Percentiles rank a stretch among this genome's conserved stretches.
These are phyloP conservation scores for Tricholoma bakamatsutake DNA, from an alignment of 768 basidiomycete genomes.

Conservation along the genomic window DNA sequence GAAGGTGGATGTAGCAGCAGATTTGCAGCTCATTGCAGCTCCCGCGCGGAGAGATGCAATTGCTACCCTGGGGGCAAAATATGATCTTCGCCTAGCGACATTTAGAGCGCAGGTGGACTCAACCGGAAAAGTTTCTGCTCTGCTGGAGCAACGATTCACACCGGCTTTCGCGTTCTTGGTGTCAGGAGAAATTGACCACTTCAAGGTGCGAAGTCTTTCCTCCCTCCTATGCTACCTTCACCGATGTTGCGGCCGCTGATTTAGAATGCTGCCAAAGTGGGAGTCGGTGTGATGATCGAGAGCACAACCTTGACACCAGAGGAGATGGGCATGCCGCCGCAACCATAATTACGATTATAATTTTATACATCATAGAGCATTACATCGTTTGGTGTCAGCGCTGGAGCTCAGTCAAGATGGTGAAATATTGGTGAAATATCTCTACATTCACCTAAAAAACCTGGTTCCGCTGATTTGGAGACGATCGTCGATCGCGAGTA, in stretches of 20 bases:
- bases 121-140: constrained; percentile 89
- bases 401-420: background rate
- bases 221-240: constrained; percentile 2
- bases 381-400: background rate
- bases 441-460: background rate
- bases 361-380: constrained; percentile 18
- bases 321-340: constrained; percentile 70
- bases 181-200: constrained; percentile 97
- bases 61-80: constrained; percentile 93
- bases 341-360: constrained; percentile 30
- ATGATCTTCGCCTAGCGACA: constrained; percentile 88
- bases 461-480: too few relatives aligned
- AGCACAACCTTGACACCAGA: constrained; percentile 74
- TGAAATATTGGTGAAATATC: background rate
- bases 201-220: constrained; percentile 59
- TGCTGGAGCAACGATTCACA: constrained; percentile 93
- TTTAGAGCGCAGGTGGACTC: constrained; percentile 95
- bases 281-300: constrained; percentile 98
- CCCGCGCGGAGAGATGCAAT: constrained; percentile 83
- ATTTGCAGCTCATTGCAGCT: constrained; percentile 76
- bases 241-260: background rate
- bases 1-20: constrained; percentile 96
- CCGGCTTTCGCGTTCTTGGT: constrained; percentile 94
- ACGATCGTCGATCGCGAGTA: too few relatives aligned
- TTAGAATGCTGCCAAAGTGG: constrained; percentile 90